Base-by-base conservation (phyloP, 805 yeast genomes). In the Cyberlindnera euphorbiae region DNA sequence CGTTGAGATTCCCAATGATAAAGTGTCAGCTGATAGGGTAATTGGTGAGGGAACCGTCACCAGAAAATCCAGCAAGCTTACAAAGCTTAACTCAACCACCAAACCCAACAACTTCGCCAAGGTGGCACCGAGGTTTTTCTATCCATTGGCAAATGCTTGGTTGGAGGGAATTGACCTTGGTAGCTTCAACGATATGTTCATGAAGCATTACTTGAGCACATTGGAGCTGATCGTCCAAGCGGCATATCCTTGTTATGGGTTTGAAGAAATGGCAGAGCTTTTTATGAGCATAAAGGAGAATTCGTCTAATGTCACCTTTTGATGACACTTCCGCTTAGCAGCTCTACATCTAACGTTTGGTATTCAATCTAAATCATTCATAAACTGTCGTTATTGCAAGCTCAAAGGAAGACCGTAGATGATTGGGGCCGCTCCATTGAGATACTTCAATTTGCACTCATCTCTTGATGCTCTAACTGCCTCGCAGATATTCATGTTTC, bases 361-460 rank as follows among this genome's bases (percentile, higher is more conserved):
- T 19, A 14, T 21, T n/a, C n/a, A n/a, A n/a, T n/a, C n/a, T n/a
- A n/a, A n/a, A n/a, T n/a, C n/a, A 11, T 10, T 17, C 19, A n/a
- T 37, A 9, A 8, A 19, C 22, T 19, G 32, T 32, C 12, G 26
- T 28, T 62, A 44, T 17, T 38, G 43, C 34, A 45, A 33, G 15
- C 27, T 37, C 38, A 80, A 59, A 6, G 97, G 97, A 28, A 93
- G 55, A 0, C 98, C 98, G 56, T 89, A 90, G 3, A 89, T 66
- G 0, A 93, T 80, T 0, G 96, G 96, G 0, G 98, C 95, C 1
- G 94, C 84, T 0, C 97, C 97, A 53, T 93, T 93, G 44, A 90
- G 63, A 52, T 74, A 87, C 36, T 64, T 74, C 42, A 93, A 62
- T 32, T 73, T 74, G 54, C 97, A 90, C 1, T 59, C 67, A 23